A percentile compares a stretch with the other conserved stretches of the same genome.
Evolutionary conservation across 2,329 filamentous ascomycete genomes (phyloP).

Genomic region (Colletotrichum paranaense): DNA sequence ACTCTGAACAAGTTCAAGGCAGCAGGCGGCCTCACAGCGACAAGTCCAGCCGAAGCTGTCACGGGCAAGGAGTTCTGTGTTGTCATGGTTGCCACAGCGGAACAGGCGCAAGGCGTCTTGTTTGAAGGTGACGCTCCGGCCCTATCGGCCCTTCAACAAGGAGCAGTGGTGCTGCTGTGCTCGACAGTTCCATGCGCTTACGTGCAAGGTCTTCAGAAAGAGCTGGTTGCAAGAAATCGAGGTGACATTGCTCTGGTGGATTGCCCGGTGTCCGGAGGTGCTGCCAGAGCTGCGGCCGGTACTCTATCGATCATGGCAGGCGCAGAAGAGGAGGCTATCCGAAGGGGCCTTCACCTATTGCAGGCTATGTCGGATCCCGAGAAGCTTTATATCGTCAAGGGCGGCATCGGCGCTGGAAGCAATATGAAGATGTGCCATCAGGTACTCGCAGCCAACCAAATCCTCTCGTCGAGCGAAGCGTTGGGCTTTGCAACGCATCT

Average conservation of each 20-base stretch:
- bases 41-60: constrained; percentile 60
- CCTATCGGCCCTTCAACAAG: constrained; percentile 34
- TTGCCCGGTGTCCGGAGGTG: constrained; percentile 44
- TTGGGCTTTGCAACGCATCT: constrained; percentile 43
- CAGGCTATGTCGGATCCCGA: constrained; percentile 69
- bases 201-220: background rate
- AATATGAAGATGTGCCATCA: constrained; percentile 75
- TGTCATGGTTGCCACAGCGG: constrained; percentile 81
- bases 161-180: background rate
- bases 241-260: constrained; percentile 61
- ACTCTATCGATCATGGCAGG: constrained; percentile 52
- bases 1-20: background rate
- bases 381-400: constrained; percentile 72
- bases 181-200: background rate
- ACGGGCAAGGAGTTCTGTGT: constrained; percentile 70
- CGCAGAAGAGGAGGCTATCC: background rate
- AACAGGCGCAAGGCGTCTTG: constrained; percentile 74
- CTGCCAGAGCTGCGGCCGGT: constrained; percentile 63
- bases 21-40: background rate
- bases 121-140: constrained; percentile 68
- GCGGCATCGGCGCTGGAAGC: constrained; percentile 69
- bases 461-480: constrained; percentile 69
- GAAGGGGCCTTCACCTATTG: constrained; percentile 51
- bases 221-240: constrained; percentile 56
- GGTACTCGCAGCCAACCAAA: constrained; percentile 72